A percentile compares a stretch with the other conserved stretches of the same genome.
phyloP scores from a whole-genome alignment of 2,329 filamentous ascomycete species.

The Exophiala alcalophila region DNA sequence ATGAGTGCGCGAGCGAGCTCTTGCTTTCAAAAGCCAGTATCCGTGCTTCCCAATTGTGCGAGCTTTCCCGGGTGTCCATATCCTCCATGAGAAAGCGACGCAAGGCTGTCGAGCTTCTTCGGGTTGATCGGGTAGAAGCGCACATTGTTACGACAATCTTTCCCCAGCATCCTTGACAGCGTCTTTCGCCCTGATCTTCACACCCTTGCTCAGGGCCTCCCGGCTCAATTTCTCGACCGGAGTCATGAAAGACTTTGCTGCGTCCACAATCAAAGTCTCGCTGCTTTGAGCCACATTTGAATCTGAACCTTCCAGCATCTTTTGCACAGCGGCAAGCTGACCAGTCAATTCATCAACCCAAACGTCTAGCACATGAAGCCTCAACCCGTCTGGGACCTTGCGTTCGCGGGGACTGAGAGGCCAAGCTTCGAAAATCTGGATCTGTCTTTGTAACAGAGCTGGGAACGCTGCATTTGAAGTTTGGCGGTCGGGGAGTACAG shows the following conservation, averaged over 20 bases:
- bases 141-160: conserved; percentile 4
- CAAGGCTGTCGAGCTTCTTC: too few relatives aligned
- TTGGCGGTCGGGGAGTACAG: too few relatives aligned
- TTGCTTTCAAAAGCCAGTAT: too few relatives aligned
- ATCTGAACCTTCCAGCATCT: conserved; percentile 2
- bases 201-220: conserved; percentile 25
- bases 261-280: conserved; percentile 5
- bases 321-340: conserved; percentile 12
- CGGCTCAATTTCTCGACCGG: conserved; percentile 20
- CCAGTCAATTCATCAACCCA: conserved; percentile 76
- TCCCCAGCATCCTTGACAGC: conserved; percentile 17
- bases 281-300: not conserved
- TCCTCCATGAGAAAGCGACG: too few relatives aligned
- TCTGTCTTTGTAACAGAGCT: too few relatives aligned
- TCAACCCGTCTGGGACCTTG: conserved; percentile 75
- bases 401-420: conserved; percentile 45
- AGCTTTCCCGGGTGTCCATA: too few relatives aligned
- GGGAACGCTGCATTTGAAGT: too few relatives aligned
- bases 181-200: conserved; percentile 26
- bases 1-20: too few relatives aligned
- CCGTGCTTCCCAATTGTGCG: too few relatives aligned
- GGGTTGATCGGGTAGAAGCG: not conserved
- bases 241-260: conserved; percentile 17
- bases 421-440: conserved; percentile 16
- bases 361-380: conserved; percentile 84